Evolutionary conservation across 1,284 basidiomycete species (phyloP).

Genomic region (Rhodofomes roseus): DNA sequence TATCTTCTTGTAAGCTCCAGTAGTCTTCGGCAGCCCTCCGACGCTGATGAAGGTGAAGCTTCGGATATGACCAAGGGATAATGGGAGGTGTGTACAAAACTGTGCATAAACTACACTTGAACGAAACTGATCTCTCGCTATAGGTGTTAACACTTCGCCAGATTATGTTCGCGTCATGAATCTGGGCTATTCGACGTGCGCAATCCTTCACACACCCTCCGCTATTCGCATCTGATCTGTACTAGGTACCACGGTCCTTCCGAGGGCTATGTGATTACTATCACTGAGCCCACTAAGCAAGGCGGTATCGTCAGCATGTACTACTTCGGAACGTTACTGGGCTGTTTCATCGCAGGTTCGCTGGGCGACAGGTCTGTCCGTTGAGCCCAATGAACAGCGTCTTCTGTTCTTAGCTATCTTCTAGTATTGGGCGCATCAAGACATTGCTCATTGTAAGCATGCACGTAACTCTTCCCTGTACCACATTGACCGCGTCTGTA

Average conservation of each 20-base stretch:
- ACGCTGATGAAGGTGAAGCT: constrained; percentile 33
- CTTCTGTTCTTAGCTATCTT: no score
- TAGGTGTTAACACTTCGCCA: constrained; percentile 44
- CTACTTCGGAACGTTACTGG: constrained; percentile 46
- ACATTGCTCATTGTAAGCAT: constrained; percentile 36
- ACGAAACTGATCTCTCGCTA: background rate
- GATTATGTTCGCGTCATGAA: constrained; percentile 44
- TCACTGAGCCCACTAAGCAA: constrained; percentile 47
- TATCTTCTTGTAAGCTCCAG: constrained; percentile 39
- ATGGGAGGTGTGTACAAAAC: constrained; percentile 42
- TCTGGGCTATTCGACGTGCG: constrained; percentile 36
- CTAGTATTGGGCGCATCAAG: constrained; percentile 40
- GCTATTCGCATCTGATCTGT: background rate
- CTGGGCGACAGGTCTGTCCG: constrained; percentile 33
- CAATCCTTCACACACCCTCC: constrained; percentile 8
- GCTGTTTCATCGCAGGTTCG: constrained; percentile 44
- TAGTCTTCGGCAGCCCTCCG: background rate
- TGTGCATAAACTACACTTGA: background rate
- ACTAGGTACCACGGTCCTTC: constrained; percentile 37
- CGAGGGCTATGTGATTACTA: constrained; percentile 44
- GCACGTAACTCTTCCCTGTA: constrained; percentile 5
- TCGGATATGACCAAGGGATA: constrained; percentile 55
- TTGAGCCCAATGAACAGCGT: no score
- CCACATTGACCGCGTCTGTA: no score
- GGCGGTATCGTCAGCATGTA: constrained; percentile 53